phyloP scores from a whole-genome alignment of 169 alveolate genomes.

The Eimeria falciformis region DNA sequence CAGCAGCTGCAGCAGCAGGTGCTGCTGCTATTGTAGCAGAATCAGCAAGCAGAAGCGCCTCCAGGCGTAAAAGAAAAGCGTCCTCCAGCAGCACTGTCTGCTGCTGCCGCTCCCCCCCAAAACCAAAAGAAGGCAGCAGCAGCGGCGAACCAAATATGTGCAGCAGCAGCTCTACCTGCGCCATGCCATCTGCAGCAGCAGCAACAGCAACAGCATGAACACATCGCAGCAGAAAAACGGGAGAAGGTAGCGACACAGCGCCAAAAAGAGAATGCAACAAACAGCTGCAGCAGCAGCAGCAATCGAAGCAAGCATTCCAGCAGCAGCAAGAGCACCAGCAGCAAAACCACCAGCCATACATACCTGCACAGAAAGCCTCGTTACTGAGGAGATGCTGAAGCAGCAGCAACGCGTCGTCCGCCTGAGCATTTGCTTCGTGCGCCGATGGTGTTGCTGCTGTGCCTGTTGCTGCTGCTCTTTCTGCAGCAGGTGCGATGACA shows the following conservation, averaged over 20 bases:
- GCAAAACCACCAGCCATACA: not conserved
- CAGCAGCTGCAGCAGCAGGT: conserved; percentile 11
- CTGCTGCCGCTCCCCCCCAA: not conserved
- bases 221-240: not conserved
- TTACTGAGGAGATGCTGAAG: not conserved
- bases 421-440: not conserved
- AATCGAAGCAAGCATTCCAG: not conserved
- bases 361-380: not conserved
- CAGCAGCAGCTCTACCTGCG: not conserved
- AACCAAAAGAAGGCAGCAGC: not conserved
- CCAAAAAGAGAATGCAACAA: too few species aligned
- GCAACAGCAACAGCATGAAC: not conserved
- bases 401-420: not conserved
- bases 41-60: not conserved
- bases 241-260: too few species aligned
- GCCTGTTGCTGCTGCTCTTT: not conserved
- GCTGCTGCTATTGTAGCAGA: not conserved
- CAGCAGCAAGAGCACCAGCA: not conserved
- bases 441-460: not conserved
- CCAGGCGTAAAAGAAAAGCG: not conserved
- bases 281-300: conserved; percentile 6
- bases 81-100: not conserved
- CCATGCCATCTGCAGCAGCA: not conserved
- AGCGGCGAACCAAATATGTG: not conserved
- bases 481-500: not conserved